These are phyloP conservation scores for Pichia exigua DNA, from an alignment of 805 yeast species.

Conservation along the genomic window DNA sequence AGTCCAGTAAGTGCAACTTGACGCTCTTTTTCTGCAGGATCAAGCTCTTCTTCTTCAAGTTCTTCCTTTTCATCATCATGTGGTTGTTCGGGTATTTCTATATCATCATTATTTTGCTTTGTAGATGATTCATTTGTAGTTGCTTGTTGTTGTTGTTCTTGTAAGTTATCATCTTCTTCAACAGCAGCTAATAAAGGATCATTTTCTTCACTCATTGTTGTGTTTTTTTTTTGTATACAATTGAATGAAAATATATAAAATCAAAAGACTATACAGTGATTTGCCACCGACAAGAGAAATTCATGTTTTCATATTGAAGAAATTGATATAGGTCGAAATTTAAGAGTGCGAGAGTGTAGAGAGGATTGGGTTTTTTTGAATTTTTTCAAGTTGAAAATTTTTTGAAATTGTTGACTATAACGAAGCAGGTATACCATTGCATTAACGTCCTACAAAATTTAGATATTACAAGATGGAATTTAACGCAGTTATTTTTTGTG, in stretches of 20 bases:
- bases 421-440: too few relatives aligned
- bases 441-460: too few relatives aligned
- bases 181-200: constrained; percentile 75
- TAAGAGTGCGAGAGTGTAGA: background rate
- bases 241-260: background rate
- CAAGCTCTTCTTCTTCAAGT: constrained; percentile 4
- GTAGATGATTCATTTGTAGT: constrained; percentile 2
- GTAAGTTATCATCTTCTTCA: constrained; percentile 29
- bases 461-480: constrained; percentile 57
- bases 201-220: constrained; percentile 38
- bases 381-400: too few relatives aligned
- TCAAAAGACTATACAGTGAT: background rate
- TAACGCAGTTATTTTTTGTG: constrained; percentile 87
- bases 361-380: background rate
- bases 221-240: background rate
- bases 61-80: background rate
- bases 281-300: constrained; percentile 1
- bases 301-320: background rate
- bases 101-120: constrained; percentile 8
- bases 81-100: background rate
- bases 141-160: background rate
- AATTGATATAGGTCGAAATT: background rate
- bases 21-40: constrained; percentile 32
- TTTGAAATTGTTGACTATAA: background rate
- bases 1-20: constrained; percentile 69